A percentile compares a stretch with the other conserved stretches of the same genome.
Conservation (phyloP, 345 rosid genomes). For the Salix udensis region DNA sequence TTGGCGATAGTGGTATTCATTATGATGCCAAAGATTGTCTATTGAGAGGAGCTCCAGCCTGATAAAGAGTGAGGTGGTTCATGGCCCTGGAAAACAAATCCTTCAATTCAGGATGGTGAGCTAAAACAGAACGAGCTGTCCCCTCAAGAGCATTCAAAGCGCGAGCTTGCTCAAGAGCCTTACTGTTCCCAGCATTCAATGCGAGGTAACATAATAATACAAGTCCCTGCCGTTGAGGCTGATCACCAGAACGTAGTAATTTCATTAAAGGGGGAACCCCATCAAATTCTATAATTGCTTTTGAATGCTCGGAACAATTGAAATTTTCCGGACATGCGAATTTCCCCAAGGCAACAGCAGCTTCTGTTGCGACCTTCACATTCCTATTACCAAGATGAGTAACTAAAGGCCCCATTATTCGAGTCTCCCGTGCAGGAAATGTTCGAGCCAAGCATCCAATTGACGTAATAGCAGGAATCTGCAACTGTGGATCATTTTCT, state of each 20-base stretch:
- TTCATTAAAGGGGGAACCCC: conserved; percentile 47
- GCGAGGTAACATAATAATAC: conserved; percentile 50
- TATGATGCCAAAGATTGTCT: conserved; percentile 24
- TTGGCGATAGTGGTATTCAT: neutral
- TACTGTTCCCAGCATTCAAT: conserved; percentile 46
- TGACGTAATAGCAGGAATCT: conserved; percentile 43
- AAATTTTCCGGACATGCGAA: conserved; percentile 53
- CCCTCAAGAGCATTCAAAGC: conserved; percentile 47
- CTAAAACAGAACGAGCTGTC: conserved; percentile 40
- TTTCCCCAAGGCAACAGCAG: conserved; percentile 51
- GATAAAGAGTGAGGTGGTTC: conserved; percentile 48
- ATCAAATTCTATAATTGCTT: conserved; percentile 48
- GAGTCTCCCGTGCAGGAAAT: conserved; percentile 51
- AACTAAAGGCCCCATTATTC: conserved; percentile 47
- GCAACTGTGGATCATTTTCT: conserved; percentile 29
- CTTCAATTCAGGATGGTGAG: conserved; percentile 44
- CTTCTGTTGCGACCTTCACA: conserved; percentile 41
- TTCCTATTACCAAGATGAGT: conserved; percentile 30
- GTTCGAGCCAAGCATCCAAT: conserved; percentile 57
- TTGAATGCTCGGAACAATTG: conserved; percentile 47
- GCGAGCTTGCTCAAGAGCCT: conserved; percentile 54
- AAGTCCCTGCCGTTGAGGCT: conserved; percentile 37
- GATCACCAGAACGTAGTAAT: conserved; percentile 31
- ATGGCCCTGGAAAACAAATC: conserved; percentile 46
- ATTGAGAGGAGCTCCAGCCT: conserved; percentile 39